phyloP scores from a whole-genome alignment of 106 monocot genomes.

The Dendrobium officinale region DNA sequence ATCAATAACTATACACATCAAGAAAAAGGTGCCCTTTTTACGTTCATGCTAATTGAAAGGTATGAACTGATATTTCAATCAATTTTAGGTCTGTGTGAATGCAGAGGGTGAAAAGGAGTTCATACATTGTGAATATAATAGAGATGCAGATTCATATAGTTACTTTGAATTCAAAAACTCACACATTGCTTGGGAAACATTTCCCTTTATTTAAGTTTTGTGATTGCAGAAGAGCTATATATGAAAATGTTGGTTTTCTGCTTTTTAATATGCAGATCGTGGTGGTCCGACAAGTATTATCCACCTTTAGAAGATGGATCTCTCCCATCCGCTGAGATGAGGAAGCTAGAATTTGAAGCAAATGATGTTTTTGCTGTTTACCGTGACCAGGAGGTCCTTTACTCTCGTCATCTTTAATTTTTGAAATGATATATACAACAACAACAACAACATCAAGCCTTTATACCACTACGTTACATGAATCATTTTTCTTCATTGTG shows the following conservation, averaged over 20 bases:
- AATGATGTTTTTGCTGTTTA: constrained; percentile 88
- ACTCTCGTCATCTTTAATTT: constrained; percentile 9
- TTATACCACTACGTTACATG: too few species aligned
- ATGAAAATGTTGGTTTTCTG: not conserved
- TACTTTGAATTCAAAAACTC: constrained; percentile 5
- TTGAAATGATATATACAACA: not conserved
- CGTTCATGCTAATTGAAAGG: not conserved
- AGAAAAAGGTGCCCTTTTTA: not conserved
- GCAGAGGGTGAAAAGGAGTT: constrained; percentile 66
- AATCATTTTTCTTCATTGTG: too few species aligned
- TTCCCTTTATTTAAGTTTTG: not conserved
- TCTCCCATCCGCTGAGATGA: constrained; percentile 60
- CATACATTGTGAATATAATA: constrained; percentile 90
- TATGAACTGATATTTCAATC: not conserved
- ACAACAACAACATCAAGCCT: too few species aligned
- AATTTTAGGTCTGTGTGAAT: constrained; percentile 51
- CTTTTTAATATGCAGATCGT: constrained; percentile 48
- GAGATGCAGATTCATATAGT: constrained; percentile 98
- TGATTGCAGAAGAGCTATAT: not conserved
- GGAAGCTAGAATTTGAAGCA: constrained; percentile 90
- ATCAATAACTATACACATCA: not conserved
- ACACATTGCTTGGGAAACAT: not conserved
- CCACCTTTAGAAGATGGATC: constrained; percentile 83
- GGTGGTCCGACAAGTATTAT: constrained; percentile 87
- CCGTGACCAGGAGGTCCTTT: constrained; percentile 86